Evolutionary conservation across 1,284 basidiomycete genomes (phyloP).

Genomic region (Uromyces viciae-fabae): DNA sequence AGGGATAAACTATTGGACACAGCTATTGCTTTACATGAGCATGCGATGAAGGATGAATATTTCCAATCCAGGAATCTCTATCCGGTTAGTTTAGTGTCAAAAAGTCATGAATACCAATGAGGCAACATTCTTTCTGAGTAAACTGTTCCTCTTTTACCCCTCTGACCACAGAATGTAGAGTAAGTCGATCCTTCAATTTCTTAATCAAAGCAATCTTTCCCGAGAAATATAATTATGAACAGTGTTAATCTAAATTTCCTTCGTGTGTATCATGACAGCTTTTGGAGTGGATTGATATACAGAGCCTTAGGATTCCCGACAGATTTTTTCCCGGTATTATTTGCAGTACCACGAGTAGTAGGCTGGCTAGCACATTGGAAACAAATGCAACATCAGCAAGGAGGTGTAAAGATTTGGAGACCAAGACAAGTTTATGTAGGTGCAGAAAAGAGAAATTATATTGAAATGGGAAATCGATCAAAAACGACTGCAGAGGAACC

Average conservation of each 20-base stretch:
- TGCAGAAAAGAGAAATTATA: slow-evolving; percentile 67
- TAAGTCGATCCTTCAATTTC: neutral
- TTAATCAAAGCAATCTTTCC: neutral
- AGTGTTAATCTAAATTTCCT: too few relatives aligned
- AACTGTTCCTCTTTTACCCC: neutral
- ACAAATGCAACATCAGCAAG: slow-evolving; percentile 79
- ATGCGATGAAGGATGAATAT: slow-evolving; percentile 80
- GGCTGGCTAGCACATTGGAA: slow-evolving; percentile 86
- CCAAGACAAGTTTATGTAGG: slow-evolving; percentile 79
- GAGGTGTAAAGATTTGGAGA: slow-evolving; percentile 84
- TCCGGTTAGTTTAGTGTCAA: slow-evolving; percentile 48
- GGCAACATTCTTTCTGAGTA: too few relatives aligned
- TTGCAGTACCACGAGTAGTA: slow-evolving; percentile 80
- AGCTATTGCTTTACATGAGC: slow-evolving; percentile 78
- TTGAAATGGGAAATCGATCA: slow-evolving; percentile 60
- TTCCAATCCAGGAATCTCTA: slow-evolving; percentile 63
- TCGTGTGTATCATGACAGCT: neutral
- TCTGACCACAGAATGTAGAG: slow-evolving; percentile 28
- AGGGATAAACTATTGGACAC: slow-evolving; percentile 75
- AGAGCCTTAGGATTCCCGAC: slow-evolving; percentile 76
- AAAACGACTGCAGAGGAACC: slow-evolving; percentile 4
- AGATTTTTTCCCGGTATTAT: slow-evolving; percentile 84
- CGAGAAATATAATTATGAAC: slow-evolving; percentile 35
- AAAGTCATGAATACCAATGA: too few relatives aligned
- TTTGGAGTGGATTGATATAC: slow-evolving; percentile 71